Evolutionary conservation across 768 basidiomycete species (phyloP).

Genomic region (Suillus discolor): DNA sequence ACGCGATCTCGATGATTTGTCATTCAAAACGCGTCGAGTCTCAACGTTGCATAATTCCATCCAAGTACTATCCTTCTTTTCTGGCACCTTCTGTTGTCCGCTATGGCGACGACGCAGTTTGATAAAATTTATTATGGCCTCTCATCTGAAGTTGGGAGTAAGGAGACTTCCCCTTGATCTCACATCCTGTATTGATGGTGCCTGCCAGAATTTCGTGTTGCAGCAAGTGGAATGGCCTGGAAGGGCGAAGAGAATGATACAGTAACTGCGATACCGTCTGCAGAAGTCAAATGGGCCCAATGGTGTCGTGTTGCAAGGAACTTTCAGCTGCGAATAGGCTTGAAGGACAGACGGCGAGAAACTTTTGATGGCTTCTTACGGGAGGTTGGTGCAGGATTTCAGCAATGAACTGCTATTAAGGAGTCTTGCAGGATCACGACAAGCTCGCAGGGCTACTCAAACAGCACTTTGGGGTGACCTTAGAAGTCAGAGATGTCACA

Average conservation of each 20-base stretch:
- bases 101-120: slow-evolving; percentile 76
- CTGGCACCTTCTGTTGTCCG: slow-evolving; percentile 9
- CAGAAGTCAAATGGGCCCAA: slow-evolving; percentile 84
- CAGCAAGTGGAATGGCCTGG: slow-evolving; percentile 92
- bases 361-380: slow-evolving; percentile 94
- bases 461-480: slow-evolving; percentile 81
- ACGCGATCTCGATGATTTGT: slow-evolving; percentile 17
- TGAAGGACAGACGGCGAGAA: slow-evolving; percentile 76
- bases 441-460: slow-evolving; percentile 79
- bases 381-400: slow-evolving; percentile 54
- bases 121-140: slow-evolving; percentile 83
- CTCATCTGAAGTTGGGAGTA: slow-evolving; percentile 77
- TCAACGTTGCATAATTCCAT: slow-evolving; percentile 11
- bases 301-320: slow-evolving; percentile 92
- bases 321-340: slow-evolving; percentile 85
- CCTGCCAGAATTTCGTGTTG: slow-evolving; percentile 81
- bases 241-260: slow-evolving; percentile 72
- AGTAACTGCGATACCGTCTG: slow-evolving; percentile 62
- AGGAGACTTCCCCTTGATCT: slow-evolving; percentile 35
- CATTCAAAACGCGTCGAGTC: slow-evolving; percentile 40
- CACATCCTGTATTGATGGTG: slow-evolving; percentile 15
- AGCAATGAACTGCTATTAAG: slow-evolving; percentile 3
- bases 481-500: slow-evolving; percentile 85
- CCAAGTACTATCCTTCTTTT: slow-evolving; percentile 15
- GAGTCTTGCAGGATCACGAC: slow-evolving; percentile 76